These are phyloP conservation scores for Diaporthe longicolla DNA, from an alignment of 2,329 filamentous ascomycete genomes.

Conservation along the genomic window DNA sequence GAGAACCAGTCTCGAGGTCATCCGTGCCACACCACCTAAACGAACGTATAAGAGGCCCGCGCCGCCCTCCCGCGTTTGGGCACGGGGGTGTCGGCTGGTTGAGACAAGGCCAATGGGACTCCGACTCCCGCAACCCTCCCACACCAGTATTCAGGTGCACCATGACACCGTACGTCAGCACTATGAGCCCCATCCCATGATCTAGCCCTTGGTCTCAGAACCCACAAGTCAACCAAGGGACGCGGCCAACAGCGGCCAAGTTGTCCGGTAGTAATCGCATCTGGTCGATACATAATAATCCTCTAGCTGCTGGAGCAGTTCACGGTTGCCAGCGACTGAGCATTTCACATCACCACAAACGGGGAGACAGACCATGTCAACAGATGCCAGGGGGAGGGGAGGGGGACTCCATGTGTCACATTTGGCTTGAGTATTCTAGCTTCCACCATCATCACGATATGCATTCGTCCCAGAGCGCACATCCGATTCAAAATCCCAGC, in stretches of 20 bases:
- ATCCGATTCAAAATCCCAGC: constrained; percentile 38
- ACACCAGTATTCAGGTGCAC: background rate
- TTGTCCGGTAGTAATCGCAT: background rate
- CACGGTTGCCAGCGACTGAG: background rate
- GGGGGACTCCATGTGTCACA: constrained; percentile 35
- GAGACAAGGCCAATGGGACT: constrained; percentile 12
- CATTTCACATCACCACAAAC: background rate
- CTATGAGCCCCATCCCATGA: constrained; percentile 19
- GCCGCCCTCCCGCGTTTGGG: constrained; percentile 37
- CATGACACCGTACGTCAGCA: background rate
- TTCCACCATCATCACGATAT: constrained; percentile 37
- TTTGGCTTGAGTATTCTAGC: constrained; percentile 40
- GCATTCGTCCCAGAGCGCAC: constrained; percentile 41
- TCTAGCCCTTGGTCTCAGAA: constrained; percentile 1
- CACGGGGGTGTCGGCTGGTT: constrained; percentile 14
- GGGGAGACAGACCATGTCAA: background rate
- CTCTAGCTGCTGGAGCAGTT: background rate
- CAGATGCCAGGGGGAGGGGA: background rate
- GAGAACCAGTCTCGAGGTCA: constrained; percentile 18
- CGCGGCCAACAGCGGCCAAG: background rate
- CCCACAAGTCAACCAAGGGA: background rate
- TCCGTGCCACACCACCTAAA: constrained; percentile 29
- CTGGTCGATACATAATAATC: background rate
- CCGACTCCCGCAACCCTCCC: background rate
- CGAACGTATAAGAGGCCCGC: constrained; percentile 38